Evolutionary conservation across 106 monocot genomes (phyloP).

Genomic region (Acorus calamus): DNA sequence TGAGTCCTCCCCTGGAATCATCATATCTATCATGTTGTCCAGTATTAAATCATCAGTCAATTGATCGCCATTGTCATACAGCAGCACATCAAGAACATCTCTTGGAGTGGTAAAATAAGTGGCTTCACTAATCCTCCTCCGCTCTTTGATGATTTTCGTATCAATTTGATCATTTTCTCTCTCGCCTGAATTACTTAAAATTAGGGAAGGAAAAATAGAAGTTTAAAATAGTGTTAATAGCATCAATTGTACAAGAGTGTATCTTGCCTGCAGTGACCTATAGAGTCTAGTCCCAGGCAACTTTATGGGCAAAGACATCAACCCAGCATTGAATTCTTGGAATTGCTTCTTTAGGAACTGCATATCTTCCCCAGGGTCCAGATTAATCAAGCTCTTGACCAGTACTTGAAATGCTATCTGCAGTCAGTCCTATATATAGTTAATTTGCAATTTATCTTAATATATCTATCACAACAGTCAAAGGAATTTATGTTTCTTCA

Average conservation of each 20-base stretch:
- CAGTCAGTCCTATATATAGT: neutral
- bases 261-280: constrained; percentile 64
- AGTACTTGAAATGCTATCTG: constrained; percentile 82
- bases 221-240: neutral
- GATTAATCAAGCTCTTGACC: constrained; percentile 62
- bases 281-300: constrained; percentile 69
- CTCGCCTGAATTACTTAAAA: constrained; percentile 31
- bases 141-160: constrained; percentile 52
- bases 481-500: too few relatives aligned
- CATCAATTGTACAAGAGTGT: neutral
- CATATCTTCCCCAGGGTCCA: constrained; percentile 66
- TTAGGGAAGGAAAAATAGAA: neutral
- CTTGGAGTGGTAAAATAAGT: neutral
- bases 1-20: constrained; percentile 95
- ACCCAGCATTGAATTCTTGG: constrained; percentile 76
- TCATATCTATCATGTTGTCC: constrained; percentile 84
- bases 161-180: constrained; percentile 59
- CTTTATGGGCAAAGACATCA: constrained; percentile 84
- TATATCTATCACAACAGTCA: too few relatives aligned
- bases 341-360: constrained; percentile 63
- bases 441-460: too few relatives aligned
- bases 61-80: constrained; percentile 38
- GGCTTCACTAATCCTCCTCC: constrained; percentile 20
- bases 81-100: constrained; percentile 64
- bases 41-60: constrained; percentile 78